Conservation (phyloP, 805 yeast genomes). For the Myxozyma monticola region DNA sequence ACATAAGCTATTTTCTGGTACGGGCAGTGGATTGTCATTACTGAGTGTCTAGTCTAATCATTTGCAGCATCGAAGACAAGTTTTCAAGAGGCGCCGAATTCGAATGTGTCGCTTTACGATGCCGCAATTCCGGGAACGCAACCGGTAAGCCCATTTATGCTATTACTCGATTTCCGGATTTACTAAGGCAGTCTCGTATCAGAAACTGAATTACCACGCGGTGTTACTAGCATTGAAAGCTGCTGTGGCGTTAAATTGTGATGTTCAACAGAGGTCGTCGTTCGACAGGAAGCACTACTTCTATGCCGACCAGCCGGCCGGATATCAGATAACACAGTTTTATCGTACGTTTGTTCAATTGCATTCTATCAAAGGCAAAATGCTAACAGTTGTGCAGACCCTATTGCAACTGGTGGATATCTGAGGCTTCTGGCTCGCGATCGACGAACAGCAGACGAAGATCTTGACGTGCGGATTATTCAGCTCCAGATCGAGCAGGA, state of each 20-base stretch:
- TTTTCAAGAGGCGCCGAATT: constrained; percentile 58
- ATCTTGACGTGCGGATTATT: constrained; percentile 51
- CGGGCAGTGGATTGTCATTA: constrained; percentile 2
- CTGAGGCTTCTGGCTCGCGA: constrained; percentile 56
- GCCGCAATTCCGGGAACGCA: constrained; percentile 90
- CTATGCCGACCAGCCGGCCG: constrained; percentile 94
- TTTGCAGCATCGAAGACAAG: constrained; percentile 40
- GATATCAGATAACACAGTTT: constrained; percentile 93
- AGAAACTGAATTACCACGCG: constrained; percentile 67
- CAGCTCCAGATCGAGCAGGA: constrained; percentile 95
- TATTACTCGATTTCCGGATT: not conserved
- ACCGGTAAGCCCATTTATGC: constrained; percentile 46
- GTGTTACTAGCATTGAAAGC: constrained; percentile 68
- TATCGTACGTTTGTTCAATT: constrained; percentile 40
- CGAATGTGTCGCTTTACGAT: constrained; percentile 75
- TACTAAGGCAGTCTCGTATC: not conserved
- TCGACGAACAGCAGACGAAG: constrained; percentile 42
- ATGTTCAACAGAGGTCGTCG: constrained; percentile 55
- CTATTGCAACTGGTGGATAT: constrained; percentile 70
- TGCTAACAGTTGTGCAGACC: constrained; percentile 42
- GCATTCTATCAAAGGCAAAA: not conserved
- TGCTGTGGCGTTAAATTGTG: constrained; percentile 66
- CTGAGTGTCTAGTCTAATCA: not conserved
- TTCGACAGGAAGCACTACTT: constrained; percentile 96
- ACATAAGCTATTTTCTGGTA: constrained; percentile 70